These are phyloP conservation scores for Pseudonectria foliicola DNA, from an alignment of 2,329 filamentous ascomycete species.

Conservation along the genomic window DNA sequence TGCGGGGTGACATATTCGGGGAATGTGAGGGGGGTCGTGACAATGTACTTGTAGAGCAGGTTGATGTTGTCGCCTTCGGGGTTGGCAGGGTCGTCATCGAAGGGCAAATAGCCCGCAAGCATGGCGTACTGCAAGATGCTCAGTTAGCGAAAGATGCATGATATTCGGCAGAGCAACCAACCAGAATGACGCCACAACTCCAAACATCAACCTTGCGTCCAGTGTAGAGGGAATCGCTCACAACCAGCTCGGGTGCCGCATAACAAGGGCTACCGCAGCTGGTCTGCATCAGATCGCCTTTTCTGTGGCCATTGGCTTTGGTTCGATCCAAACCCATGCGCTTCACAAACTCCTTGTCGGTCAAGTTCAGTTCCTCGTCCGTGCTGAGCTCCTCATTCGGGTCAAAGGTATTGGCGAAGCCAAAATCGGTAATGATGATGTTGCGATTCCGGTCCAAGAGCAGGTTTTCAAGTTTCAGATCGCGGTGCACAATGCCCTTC, in stretches of 20 bases:
- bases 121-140: conserved; percentile 77
- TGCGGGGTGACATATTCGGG: conserved; percentile 98
- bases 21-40: conserved; percentile 92
- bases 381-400: conserved; percentile 79
- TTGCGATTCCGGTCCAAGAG: conserved; percentile 93
- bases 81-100: conserved; percentile 96
- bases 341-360: conserved; percentile 84
- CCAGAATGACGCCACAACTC: conserved; percentile 98
- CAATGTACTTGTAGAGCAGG: conserved; percentile 97
- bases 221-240: conserved; percentile 95
- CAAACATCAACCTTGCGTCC: conserved; percentile 97
- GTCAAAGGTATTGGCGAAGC: conserved; percentile 97
- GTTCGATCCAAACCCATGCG: conserved; percentile 75
- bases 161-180: conserved; percentile 40
- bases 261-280: conserved; percentile 98
- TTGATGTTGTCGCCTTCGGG: conserved; percentile 99
- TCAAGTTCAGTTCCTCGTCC: conserved; percentile 81
- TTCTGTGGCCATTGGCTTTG: conserved; percentile 65
- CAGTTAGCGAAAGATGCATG: conserved; percentile 6
- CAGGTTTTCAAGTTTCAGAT: conserved; percentile 93
- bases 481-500: conserved; percentile 95
- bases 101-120: conserved; percentile 94
- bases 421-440: conserved; percentile 99
- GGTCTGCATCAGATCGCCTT: conserved; percentile 97
- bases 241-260: conserved; percentile 91